phyloP scores from a whole-genome alignment of 306 rosid species.

The Abrus precatorius region DNA sequence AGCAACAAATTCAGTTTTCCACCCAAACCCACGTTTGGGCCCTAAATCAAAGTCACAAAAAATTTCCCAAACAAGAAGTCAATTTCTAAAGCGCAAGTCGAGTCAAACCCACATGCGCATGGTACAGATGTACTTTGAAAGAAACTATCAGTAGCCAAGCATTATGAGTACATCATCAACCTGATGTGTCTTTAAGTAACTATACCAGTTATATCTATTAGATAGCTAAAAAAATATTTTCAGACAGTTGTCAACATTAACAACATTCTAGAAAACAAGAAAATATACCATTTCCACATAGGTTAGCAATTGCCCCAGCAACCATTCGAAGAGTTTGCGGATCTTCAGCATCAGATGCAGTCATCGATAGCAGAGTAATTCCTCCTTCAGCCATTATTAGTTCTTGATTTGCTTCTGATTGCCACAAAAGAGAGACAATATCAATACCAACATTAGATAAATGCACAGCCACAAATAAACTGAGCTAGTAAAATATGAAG shows the following conservation, averaged over 20 bases:
- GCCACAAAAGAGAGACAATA: conserved; percentile 49
- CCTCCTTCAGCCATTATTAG: conserved; percentile 95
- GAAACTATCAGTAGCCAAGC: not conserved
- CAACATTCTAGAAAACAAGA: conserved; percentile 17
- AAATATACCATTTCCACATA: conserved; percentile 91
- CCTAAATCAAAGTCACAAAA: not conserved
- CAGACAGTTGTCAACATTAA: conserved; percentile 20
- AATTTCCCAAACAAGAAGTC: not conserved
- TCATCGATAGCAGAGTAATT: conserved; percentile 83
- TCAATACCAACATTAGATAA: conserved; percentile 34
- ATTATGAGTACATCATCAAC: conserved; percentile 13
- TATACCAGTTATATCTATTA: conserved; percentile 28
- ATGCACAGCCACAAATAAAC: conserved; percentile 28
- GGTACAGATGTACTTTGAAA: not conserved
- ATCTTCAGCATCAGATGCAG: conserved; percentile 98
- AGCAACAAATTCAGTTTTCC: not conserved
- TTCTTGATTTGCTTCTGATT: conserved; percentile 95
- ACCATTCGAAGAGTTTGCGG: conserved; percentile 99
- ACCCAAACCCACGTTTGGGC: not conserved
- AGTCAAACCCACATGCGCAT: not conserved
- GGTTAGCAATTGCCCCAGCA: conserved; percentile 96
- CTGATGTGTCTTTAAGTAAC: conserved; percentile 24
- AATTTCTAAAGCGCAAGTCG: not conserved
- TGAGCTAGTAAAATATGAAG: conserved; percentile 38
- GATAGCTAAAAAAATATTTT: conserved; percentile 18